A percentile compares a stretch with the other conserved stretches of the same genome.
Conservation (phyloP, 1,139 yeast genomes). For the Suhomyces atakaporum region DNA sequence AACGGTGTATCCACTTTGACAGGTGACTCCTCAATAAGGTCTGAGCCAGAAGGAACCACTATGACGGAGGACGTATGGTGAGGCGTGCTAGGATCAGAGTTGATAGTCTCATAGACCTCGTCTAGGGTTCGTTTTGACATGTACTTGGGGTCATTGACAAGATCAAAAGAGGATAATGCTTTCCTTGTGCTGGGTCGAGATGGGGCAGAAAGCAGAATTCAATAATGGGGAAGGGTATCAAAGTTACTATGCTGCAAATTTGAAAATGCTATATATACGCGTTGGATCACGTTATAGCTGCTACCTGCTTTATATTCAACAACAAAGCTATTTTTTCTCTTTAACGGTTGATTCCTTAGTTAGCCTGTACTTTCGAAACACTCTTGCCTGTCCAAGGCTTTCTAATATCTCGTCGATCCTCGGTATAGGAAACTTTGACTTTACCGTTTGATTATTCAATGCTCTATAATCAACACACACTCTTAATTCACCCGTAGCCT, state of each 20-base stretch:
- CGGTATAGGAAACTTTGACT: not conserved
- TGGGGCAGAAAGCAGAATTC: no score
- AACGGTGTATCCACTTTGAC: constrained; percentile 9
- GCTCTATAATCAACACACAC: not conserved
- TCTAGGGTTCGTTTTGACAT: constrained; percentile 6
- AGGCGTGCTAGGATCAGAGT: constrained; percentile 1
- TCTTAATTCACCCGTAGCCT: not conserved
- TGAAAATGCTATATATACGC: no score
- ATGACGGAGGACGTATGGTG: not conserved
- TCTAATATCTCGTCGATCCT: not conserved
- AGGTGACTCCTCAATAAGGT: not conserved
- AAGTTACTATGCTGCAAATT: no score
- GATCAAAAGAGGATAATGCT: no score
- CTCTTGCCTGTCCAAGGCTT: not conserved
- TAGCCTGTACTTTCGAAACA: no score
- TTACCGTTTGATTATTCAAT: not conserved
- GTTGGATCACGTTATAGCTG: no score
- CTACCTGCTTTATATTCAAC: no score
- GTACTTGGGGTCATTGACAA: no score
- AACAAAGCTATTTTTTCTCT: no score
- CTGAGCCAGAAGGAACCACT: constrained; percentile 3
- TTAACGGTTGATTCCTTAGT: no score
- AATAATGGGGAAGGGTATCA: no score
- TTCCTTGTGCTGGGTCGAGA: no score
- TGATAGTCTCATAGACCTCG: constrained; percentile 13